Conservation (phyloP, 2,329 filamentous ascomycete genomes). For the Ophiostoma quercus region DNA sequence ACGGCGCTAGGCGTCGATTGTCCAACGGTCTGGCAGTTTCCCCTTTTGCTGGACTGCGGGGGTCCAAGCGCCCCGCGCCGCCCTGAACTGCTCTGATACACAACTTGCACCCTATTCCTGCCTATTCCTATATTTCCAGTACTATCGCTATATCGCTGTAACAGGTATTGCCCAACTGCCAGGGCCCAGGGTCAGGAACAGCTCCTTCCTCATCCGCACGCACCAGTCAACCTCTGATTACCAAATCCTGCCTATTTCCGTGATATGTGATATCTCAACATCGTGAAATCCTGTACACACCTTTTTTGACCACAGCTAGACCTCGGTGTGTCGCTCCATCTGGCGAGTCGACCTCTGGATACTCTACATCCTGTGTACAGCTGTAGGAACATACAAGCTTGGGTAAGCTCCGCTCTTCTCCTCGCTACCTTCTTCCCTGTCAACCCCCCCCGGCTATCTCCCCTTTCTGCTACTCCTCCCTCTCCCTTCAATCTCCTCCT, state of each 20-base stretch:
- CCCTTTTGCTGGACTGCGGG: constrained; percentile 17
- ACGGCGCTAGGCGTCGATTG: constrained; percentile 1
- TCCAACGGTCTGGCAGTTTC: background rate
- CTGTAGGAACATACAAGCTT: background rate
- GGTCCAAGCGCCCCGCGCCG: constrained; percentile 21
- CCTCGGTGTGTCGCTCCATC: background rate
- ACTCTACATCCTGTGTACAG: background rate
- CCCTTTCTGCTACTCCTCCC: constrained; percentile 6
- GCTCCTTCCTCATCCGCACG: background rate
- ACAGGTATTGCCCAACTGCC: constrained; percentile 13
- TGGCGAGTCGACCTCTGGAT: background rate
- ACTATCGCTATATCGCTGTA: constrained; percentile 19
- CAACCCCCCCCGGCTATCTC: background rate
- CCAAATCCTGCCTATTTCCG: background rate
- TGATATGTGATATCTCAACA: background rate
- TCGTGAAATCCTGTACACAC: background rate
- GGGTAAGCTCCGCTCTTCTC: constrained; percentile 1
- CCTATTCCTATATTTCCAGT: background rate
- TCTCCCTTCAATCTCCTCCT: constrained; percentile 6
- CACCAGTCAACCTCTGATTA: background rate
- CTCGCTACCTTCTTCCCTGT: background rate
- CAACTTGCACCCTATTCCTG: background rate
- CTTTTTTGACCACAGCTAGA: background rate
- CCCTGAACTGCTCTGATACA: constrained; percentile 15
- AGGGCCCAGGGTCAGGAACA: constrained; percentile 7